A percentile compares a stretch with the other conserved stretches of the same genome.
phyloP scores from a whole-genome alignment of 352 stramenopile genomes.

The Phytopythium litorale region DNA sequence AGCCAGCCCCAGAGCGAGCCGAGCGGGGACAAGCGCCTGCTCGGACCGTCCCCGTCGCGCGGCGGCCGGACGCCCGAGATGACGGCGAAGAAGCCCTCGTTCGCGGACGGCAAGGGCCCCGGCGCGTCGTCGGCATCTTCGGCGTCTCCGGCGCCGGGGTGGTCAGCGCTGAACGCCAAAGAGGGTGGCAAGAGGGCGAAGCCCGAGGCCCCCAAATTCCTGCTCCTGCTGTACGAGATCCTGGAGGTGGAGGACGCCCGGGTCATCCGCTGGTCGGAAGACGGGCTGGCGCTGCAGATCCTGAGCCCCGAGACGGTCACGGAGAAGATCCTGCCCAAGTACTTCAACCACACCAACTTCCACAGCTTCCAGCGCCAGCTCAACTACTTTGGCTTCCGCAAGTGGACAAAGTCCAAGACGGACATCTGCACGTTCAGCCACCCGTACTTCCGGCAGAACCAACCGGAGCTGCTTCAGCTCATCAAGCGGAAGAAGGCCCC shows the following conservation, averaged over 20 bases:
- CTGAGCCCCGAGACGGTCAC: constrained; percentile 57
- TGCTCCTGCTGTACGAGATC: constrained; percentile 79
- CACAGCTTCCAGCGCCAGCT: constrained; percentile 91
- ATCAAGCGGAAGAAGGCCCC: constrained; percentile 83
- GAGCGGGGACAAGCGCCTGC: background rate
- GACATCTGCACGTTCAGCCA: constrained; percentile 86
- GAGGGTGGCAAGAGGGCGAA: constrained; percentile 27
- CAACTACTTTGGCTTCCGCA: constrained; percentile 92
- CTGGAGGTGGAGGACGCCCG: constrained; percentile 64
- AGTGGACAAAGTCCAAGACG: constrained; percentile 83
- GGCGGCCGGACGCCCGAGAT: background rate
- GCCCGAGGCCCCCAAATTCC: constrained; percentile 77
- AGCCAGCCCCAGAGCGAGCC: constrained; percentile 15
- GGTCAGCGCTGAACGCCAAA: constrained; percentile 28
- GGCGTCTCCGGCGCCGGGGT: constrained; percentile 14
- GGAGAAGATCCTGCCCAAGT: constrained; percentile 86
- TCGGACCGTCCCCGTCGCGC: background rate
- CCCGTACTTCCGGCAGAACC: constrained; percentile 69
- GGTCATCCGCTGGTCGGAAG: constrained; percentile 76
- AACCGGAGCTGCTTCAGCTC: constrained; percentile 65
- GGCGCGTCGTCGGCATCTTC: background rate
- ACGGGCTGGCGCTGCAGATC: constrained; percentile 74
- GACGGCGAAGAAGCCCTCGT: background rate
- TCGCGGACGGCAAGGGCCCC: background rate
- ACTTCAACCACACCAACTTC: constrained; percentile 94